A percentile compares a stretch with the other conserved stretches of the same genome.
Conservation (phyloP, 768 basidiomycete species). For the Tricholoma saponaceum region DNA sequence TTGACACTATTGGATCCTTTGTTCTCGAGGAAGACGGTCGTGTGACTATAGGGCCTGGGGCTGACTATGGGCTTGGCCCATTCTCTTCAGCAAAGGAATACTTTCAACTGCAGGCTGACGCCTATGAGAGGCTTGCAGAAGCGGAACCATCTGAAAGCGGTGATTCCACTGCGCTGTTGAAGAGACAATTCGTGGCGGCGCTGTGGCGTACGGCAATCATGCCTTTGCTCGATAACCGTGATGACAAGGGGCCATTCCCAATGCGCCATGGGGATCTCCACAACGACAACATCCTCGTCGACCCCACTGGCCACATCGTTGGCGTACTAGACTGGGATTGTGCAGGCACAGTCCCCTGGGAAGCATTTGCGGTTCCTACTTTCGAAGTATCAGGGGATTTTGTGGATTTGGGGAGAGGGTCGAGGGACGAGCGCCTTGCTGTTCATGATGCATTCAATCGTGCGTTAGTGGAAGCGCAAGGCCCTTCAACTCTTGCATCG, state of each 20-base stretch:
- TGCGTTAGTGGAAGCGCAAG: slow-evolving; percentile 25
- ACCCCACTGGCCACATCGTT: slow-evolving; percentile 34
- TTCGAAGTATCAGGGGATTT: slow-evolving; percentile 39
- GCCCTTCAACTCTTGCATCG: slow-evolving; percentile 25
- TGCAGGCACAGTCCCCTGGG: slow-evolving; percentile 40
- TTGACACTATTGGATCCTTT: slow-evolving; percentile 36
- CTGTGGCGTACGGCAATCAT: slow-evolving; percentile 38
- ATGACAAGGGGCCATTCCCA: slow-evolving; percentile 37
- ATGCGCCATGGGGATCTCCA: slow-evolving; percentile 40
- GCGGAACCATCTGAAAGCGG: slow-evolving; percentile 16
- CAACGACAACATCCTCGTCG: slow-evolving; percentile 38
- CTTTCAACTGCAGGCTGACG: slow-evolving; percentile 35
- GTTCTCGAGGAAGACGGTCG: slow-evolving; percentile 28
- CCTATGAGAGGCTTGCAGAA: slow-evolving; percentile 34
- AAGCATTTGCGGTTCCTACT: slow-evolving; percentile 37
- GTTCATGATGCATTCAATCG: slow-evolving; percentile 29
- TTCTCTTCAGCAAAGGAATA: slow-evolving; percentile 37
- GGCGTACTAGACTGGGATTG: slow-evolving; percentile 42
- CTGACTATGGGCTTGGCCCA: slow-evolving; percentile 39
- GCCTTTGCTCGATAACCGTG: slow-evolving; percentile 34
- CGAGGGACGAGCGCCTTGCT: slow-evolving; percentile 21
- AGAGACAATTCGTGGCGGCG: slow-evolving; percentile 34
- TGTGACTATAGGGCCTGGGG: slow-evolving; percentile 34
- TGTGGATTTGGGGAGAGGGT: slow-evolving; percentile 21
- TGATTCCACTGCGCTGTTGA: slow-evolving; percentile 23